Evolutionary conservation across 1,139 yeast genomes (phyloP), one percentile per base, ranked within the genome.

Genomic region (Hansenula lynferdii): DNA sequence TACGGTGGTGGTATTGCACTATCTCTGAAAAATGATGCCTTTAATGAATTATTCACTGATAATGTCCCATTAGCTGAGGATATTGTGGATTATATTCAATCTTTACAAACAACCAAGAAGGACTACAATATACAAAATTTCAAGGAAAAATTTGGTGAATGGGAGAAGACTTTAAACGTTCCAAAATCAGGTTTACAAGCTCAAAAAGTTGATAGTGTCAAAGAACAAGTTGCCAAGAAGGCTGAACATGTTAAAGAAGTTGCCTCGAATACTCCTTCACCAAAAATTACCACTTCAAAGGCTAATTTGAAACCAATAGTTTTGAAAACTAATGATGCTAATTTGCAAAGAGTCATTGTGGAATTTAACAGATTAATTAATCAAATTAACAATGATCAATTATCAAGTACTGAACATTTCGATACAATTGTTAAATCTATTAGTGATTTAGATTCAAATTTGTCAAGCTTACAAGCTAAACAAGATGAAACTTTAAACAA

Each of bases 41-140:
- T 70, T 42, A 70, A 67, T 35, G 75, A 72, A 42, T 46, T 67
- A 28, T 80, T 77, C 58, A 65, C 77, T 20, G 80, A 77, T 43
- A 73, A 72, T 42, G 72, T 80, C 30, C 90, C 90, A 18, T 67
- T 70, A 37, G 82, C 79, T 27, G 81, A 77, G 49, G 59, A 62
- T 22, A 59, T 74, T 20, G 68, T 80, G 20, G 73, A 73, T 38
- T 53, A 58, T 17, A 62, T 74, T 36, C 85, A 80, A 47, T 60
- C 54, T 28, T 59, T 57, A 65, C 67, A 54, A 62, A 64, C 40
- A 59, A 57, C 48, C 58, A 51, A 50, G 19, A 62, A 43, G 30
- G 64, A 59, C 49, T 54, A 55, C 43, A 61, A 55, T 26, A 51
- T 56, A 39, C 58, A 49, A 38, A 61, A 55, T 37, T 53, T 62